phyloP scores from a whole-genome alignment of 805 yeast species.

The Ogataea wickerhamii region DNA sequence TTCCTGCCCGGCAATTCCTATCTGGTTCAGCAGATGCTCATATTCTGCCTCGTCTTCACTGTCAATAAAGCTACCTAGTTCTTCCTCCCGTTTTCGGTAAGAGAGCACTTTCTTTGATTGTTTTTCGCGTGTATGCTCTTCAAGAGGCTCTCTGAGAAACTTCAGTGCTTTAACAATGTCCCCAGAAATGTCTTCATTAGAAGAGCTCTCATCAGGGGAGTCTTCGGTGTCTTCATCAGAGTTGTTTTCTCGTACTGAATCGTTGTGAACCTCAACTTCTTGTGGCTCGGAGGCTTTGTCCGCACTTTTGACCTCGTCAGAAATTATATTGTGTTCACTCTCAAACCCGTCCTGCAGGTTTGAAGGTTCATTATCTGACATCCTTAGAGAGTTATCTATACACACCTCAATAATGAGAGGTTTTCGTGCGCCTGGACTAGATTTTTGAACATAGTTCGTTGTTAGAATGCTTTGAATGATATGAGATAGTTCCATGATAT shows the following conservation, averaged over 20 bases:
- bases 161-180: conserved; percentile 27
- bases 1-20: conserved; percentile 32
- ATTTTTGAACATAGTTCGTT: no score
- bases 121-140: conserved; percentile 19
- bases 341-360: no score
- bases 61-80: conserved; percentile 25
- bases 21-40: conserved; percentile 29
- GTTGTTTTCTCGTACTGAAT: conserved; percentile 4
- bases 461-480: no score
- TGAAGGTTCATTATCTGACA: no score
- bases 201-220: no score
- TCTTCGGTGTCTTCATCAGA: not conserved
- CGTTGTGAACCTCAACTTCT: conserved; percentile 6
- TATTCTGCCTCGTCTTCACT: conserved; percentile 27
- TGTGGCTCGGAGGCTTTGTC: conserved; percentile 1
- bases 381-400: no score
- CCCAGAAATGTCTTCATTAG: conserved; percentile 16
- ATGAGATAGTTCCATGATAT: no score
- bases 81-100: conserved; percentile 25
- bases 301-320: conserved; percentile 3
- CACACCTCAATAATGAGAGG: no score
- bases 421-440: no score
- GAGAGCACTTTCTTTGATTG: conserved; percentile 20
- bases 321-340: conserved; percentile 4
- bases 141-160: conserved; percentile 23